Conservation (phyloP, 1,284 basidiomycete genomes). For the Trametes pubescens region DNA sequence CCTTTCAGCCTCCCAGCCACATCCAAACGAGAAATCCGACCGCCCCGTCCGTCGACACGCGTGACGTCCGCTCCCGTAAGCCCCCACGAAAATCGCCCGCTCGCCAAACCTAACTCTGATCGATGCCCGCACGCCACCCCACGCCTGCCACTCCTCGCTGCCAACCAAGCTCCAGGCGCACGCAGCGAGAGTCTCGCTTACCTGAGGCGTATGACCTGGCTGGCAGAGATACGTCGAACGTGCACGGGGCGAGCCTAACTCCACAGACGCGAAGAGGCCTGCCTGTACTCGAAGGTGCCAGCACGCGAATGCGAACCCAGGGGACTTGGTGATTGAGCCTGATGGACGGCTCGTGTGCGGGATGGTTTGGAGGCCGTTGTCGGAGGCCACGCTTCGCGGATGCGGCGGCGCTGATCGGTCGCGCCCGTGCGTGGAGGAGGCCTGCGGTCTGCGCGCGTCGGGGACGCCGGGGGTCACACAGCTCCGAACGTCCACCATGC, state of each 20-base stretch:
- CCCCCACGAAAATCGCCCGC: slow-evolving; percentile 12
- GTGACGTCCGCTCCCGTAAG: slow-evolving; percentile 14
- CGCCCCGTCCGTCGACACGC: not conserved
- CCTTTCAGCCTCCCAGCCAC: not conserved
- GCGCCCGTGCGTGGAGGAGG: not conserved
- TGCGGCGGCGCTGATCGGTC: not conserved
- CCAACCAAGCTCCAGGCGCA: slow-evolving; percentile 4
- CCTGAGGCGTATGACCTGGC: slow-evolving; percentile 4
- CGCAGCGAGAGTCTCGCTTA: slow-evolving; percentile 12
- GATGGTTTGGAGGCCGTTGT: not conserved
- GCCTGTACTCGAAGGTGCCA: too few relatives aligned
- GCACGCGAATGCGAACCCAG: not conserved
- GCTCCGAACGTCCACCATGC: too few relatives aligned
- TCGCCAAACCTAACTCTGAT: slow-evolving; percentile 14
- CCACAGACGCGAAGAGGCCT: not conserved
- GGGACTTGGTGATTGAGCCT: not conserved
- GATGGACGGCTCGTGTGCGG: not conserved
- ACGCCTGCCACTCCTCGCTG: not conserved
- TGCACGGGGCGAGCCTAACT: not conserved
- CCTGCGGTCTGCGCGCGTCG: not conserved
- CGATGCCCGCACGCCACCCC: not conserved
- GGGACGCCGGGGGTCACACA: not conserved
- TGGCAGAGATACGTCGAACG: not conserved
- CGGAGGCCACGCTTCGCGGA: not conserved
- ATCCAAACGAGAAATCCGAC: not conserved